Percentiles rank a stretch among this genome's conserved stretches.
These are phyloP conservation scores for Dichotomopilus funicola DNA, from an alignment of 2,329 filamentous ascomycete genomes.

Conservation along the genomic window DNA sequence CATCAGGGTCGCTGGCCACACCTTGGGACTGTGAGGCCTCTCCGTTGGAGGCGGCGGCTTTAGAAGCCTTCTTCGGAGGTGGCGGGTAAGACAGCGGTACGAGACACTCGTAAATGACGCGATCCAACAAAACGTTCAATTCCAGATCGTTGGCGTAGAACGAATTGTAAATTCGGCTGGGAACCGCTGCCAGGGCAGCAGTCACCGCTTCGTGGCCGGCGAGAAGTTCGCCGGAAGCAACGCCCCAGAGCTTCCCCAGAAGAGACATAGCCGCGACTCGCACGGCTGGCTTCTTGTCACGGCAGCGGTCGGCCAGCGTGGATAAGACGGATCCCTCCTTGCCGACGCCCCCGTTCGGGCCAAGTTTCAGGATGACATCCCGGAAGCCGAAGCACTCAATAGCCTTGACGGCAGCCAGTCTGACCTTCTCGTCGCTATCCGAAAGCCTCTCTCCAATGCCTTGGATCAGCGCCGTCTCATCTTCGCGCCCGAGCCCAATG, in stretches of 20 bases:
- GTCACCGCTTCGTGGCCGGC: slow-evolving; percentile 71
- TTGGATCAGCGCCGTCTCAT: slow-evolving; percentile 69
- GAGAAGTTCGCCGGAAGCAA: slow-evolving; percentile 79
- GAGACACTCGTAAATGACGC: slow-evolving; percentile 78
- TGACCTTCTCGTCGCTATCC: slow-evolving; percentile 86
- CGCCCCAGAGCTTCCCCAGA: slow-evolving; percentile 86
- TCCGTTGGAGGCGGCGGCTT: slow-evolving; percentile 54
- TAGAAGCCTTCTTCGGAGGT: slow-evolving; percentile 55
- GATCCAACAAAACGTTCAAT: slow-evolving; percentile 76
- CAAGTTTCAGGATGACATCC: slow-evolving; percentile 76
- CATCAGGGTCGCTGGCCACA: slow-evolving; percentile 57
- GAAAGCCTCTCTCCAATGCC: slow-evolving; percentile 73
- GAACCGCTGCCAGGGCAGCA: slow-evolving; percentile 71
- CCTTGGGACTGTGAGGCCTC: slow-evolving; percentile 44
- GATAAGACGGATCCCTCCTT: slow-evolving; percentile 72
- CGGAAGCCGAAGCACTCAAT: slow-evolving; percentile 75
- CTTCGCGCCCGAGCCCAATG: slow-evolving; percentile 76
- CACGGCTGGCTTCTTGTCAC: slow-evolving; percentile 75
- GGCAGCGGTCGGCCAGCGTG: slow-evolving; percentile 78
- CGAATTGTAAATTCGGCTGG: slow-evolving; percentile 76
- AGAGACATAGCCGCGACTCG: slow-evolving; percentile 82
- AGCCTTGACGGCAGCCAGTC: slow-evolving; percentile 79
- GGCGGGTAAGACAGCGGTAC: slow-evolving; percentile 85
- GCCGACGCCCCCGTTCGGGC: slow-evolving; percentile 64
- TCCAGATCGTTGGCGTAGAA: slow-evolving; percentile 87